Base-by-base conservation (phyloP, 768 basidiomycete species). In the Holtermanniella nyarrowii region DNA sequence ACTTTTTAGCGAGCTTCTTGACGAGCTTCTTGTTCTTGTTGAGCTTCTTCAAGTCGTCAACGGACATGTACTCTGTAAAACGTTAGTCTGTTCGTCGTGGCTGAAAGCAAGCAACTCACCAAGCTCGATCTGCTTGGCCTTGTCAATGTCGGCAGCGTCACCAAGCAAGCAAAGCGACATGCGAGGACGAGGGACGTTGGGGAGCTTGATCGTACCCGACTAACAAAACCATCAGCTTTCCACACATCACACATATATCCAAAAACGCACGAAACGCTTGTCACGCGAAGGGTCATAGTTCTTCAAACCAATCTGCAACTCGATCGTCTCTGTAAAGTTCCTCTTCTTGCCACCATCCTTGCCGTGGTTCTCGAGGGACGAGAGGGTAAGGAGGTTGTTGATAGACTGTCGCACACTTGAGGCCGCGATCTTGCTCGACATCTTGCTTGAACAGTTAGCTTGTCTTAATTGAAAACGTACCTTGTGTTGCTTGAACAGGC, bases 11-110 rank as follows among this genome's bases (percentile, higher is more conserved):
- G 63, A 97, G 86, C 78, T 95, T 95, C 81, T 97, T 99, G 71
- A 97, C 95, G 57, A 99, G 87, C 78, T 99, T 99, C 80, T 99
- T 97, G 82, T 97, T 99, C 79, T 95, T 93, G 84, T 93, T 95
- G 60, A 96, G 81, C 90, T 99, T 99, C 77, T 99, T 97, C 76
- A 97, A 79, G 76, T 99, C 95, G 65, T 97, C 95, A 62, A 96
- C 95, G 60, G 89, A 91, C 90, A 93, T 95, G 40, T 24, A 45
- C 25, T 23, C 37, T 5, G 10, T 45, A 31, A 44, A 37, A 21
- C 7, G 39, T 14, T 18, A 18, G 26, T 7, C n/a, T n/a, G n/a
- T 12, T 2, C 5, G 20, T 12, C 20, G 5, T 37, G 18, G 40
- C 12, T 21, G 23, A 26, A 3, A 20, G 22, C 24, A 12, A 21